A percentile compares a stretch with the other conserved stretches of the same genome.
phyloP scores from a whole-genome alignment of 441 rosid genomes.

The Aquilaria agallochum region DNA sequence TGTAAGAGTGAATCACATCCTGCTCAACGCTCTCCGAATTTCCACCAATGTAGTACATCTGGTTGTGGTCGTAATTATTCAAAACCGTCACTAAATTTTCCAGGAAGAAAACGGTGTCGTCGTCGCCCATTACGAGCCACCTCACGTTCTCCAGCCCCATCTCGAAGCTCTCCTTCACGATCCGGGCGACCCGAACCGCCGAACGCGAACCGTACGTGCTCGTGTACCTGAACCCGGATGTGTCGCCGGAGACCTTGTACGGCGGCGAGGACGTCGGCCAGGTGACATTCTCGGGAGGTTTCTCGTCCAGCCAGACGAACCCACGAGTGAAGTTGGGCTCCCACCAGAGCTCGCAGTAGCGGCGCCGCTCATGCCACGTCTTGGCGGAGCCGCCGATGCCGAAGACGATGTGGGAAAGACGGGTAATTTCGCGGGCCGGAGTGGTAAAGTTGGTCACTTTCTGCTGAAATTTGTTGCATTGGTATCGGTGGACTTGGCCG shows the following conservation, averaged over 20 bases:
- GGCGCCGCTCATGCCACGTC: constrained; percentile 67
- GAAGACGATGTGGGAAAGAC: constrained; percentile 59
- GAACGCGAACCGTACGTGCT: constrained; percentile 70
- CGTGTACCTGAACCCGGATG: constrained; percentile 62
- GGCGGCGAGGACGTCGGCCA: constrained; percentile 48
- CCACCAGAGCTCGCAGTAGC: constrained; percentile 76
- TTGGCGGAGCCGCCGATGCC: constrained; percentile 81
- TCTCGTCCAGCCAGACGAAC: constrained; percentile 72
- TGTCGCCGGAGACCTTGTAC: constrained; percentile 54
- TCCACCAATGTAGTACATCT: constrained; percentile 80
- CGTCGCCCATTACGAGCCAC: constrained; percentile 95
- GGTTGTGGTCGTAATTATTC: constrained; percentile 64
- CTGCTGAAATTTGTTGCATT: constrained; percentile 19
- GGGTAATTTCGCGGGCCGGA: constrained; percentile 23
- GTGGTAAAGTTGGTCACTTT: constrained; percentile 13
- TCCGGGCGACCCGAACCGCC: constrained; percentile 71
- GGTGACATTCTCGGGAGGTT: constrained; percentile 28
- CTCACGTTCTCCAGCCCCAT: constrained; percentile 54
- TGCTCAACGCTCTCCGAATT: constrained; percentile 83
- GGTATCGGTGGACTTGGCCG: constrained; percentile 25
- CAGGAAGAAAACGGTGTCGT: constrained; percentile 73
- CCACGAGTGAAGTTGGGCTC: constrained; percentile 59
- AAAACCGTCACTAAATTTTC: constrained; percentile 63
- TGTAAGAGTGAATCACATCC: constrained; percentile 55
- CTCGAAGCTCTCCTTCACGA: constrained; percentile 70